Conservation (phyloP, 164 flowering plant species). For the Platanus orientalis region DNA sequence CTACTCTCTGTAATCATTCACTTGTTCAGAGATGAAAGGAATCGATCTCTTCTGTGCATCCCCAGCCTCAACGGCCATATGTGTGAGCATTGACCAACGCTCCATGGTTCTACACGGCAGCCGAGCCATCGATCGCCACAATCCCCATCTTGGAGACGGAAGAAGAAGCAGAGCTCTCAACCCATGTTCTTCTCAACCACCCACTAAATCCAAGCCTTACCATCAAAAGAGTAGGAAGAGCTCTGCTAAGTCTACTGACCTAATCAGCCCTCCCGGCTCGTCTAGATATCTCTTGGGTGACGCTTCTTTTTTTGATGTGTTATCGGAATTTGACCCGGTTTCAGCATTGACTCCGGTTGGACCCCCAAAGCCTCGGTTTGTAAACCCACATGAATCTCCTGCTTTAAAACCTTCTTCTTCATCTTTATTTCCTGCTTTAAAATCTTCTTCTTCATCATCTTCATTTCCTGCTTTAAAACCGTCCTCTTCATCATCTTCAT, state of each 20-base stretch:
- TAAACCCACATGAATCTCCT: slow-evolving; percentile 22
- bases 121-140: slow-evolving; percentile 28
- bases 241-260: slow-evolving; percentile 30
- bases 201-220: slow-evolving; percentile 38
- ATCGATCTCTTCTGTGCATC: slow-evolving; percentile 69
- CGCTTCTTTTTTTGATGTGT: slow-evolving; percentile 27
- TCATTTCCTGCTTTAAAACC: slow-evolving; percentile 34
- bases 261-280: slow-evolving; percentile 37
- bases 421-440: slow-evolving; percentile 23
- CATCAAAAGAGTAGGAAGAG: slow-evolving; percentile 28
- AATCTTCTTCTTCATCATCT: slow-evolving; percentile 21
- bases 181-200: slow-evolving; percentile 25
- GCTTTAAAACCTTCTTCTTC: slow-evolving; percentile 32
- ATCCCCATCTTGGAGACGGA: slow-evolving; percentile 21
- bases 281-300: slow-evolving; percentile 54
- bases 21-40: slow-evolving; percentile 46
- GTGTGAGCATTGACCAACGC: slow-evolving; percentile 48
- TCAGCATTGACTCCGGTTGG: slow-evolving; percentile 29
- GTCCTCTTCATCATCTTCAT: slow-evolving; percentile 15
- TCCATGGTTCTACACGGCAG: slow-evolving; percentile 40
- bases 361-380: not conserved
- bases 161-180: slow-evolving; percentile 6
- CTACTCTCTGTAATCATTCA: not conserved
- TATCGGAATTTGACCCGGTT: slow-evolving; percentile 26
- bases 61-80: slow-evolving; percentile 79